These are phyloP conservation scores for Talaromyces ruber DNA, from an alignment of 495 filamentous ascomycete genomes.

Conservation along the genomic window DNA sequence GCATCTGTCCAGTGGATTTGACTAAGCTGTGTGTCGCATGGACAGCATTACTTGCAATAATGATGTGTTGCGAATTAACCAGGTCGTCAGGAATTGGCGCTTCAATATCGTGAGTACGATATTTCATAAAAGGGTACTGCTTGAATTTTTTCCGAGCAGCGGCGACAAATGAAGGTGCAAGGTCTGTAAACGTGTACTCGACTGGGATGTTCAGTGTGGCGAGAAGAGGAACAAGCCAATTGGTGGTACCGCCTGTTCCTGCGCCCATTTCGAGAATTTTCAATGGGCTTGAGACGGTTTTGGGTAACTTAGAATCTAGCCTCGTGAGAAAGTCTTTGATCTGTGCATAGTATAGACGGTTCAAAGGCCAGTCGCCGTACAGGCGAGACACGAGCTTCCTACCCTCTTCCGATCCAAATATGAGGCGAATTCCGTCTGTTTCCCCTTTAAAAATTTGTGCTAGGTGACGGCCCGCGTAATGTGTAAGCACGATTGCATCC, in stretches of 20 bases:
- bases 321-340: conserved; percentile 37
- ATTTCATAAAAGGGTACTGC: conserved; percentile 17
- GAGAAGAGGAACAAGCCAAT: conserved; percentile 16
- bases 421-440: conserved; percentile 35
- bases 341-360: conserved; percentile 27
- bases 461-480: conserved; percentile 31
- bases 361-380: conserved; percentile 36
- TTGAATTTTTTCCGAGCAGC: conserved; percentile 20
- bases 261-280: conserved; percentile 28
- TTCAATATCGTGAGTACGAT: conserved; percentile 21
- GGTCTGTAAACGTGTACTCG: conserved; percentile 33
- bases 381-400: conserved; percentile 34
- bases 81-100: conserved; percentile 11
- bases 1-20: conserved; percentile 17
- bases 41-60: conserved; percentile 33
- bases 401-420: conserved; percentile 36
- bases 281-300: conserved; percentile 9
- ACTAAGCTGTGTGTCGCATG: conserved; percentile 30
- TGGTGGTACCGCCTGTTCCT: conserved; percentile 32
- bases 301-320: conserved; percentile 15
- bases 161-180: conserved; percentile 26
- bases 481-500: conserved; percentile 29
- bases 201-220: conserved; percentile 13
- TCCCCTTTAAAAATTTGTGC: conserved; percentile 32
- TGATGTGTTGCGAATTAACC: conserved; percentile 16